Base-by-base conservation (phyloP, 495 filamentous ascomycete species). In the Penicillium simplicissimum region DNA sequence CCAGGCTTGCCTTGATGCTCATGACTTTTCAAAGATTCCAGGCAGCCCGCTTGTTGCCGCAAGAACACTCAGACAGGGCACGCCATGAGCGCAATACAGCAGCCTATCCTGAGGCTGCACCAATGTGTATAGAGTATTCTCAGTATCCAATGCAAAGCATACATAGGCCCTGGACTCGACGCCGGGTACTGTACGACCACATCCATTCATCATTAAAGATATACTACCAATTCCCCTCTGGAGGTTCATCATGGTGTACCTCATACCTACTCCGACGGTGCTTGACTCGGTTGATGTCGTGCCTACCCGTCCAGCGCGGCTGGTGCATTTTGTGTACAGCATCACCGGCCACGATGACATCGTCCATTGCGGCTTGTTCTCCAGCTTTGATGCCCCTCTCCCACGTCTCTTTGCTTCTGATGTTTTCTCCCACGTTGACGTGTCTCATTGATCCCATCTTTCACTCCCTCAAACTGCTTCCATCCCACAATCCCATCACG, bases 1-100 rank as follows among this genome's bases (percentile, higher is more conserved):
- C 4, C 80, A 82, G 63, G 87, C 86, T 1, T 88, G 86, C 65
- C 49, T 88, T 1, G 87, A 89, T 68, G 86, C 87, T 0, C 87
- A 89, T 70, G 75, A 83, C 35, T 87, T 81, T 65, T 62, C 71
- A 2, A 73, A 55, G 21, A 75, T 79, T 17, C 54, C 75, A n/a
- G 64, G 70, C 35, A 78, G 75, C 53, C 76, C 76, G 0, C 58
- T 78, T 34, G 67, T 78, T 10, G 47, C 43, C 6, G 52, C 49
- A 9, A 35, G 67, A n/a, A 33, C 38, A n/a, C 48, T 65, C 9
- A 38, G 31, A 31, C 21, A 36, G n/a, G 51, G 31, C 23, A 25
- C 23, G 2, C 5, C 15, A 31, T 49, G 11, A 45, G 17, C 9
- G 11, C 11, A n/a, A 47, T 11, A 2, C 6, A 0, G 6, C 3